Conservation (phyloP, 345 rosid genomes). For the Hypericum perforatum region DNA sequence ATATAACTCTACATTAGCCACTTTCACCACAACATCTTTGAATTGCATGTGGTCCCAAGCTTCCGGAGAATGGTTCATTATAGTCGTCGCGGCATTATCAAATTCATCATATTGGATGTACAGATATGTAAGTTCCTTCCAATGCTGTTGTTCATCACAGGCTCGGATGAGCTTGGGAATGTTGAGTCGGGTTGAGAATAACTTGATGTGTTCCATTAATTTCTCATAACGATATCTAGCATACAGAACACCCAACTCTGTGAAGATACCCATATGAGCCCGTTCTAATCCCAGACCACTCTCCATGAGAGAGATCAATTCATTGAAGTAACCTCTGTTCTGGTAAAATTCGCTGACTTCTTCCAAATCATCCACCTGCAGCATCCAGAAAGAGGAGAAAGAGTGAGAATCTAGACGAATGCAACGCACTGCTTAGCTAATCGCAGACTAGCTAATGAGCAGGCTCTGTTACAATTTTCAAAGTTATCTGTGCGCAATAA, state of each 20-base stretch:
- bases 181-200: slow-evolving; percentile 93
- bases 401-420: slow-evolving; percentile 1
- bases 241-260: slow-evolving; percentile 94
- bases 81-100: slow-evolving; percentile 96
- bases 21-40: slow-evolving; percentile 86
- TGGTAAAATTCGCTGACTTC: slow-evolving; percentile 96
- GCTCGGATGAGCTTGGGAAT: slow-evolving; percentile 96
- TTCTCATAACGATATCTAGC: slow-evolving; percentile 95
- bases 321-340: slow-evolving; percentile 96
- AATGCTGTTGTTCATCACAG: slow-evolving; percentile 97
- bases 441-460: no score
- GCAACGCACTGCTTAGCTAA: neutral
- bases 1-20: slow-evolving; percentile 89
- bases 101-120: slow-evolving; percentile 90
- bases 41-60: slow-evolving; percentile 99
- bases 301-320: slow-evolving; percentile 95
- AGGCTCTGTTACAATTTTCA: no score
- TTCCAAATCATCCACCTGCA: slow-evolving; percentile 93
- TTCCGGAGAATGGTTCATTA: slow-evolving; percentile 99
- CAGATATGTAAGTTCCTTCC: slow-evolving; percentile 88
- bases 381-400: neutral
- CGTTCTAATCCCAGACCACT: slow-evolving; percentile 97
- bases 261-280: slow-evolving; percentile 98
- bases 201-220: slow-evolving; percentile 96
- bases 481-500: no score